Evolutionary conservation across 352 stramenopile species (phyloP).

Genomic region (Pilasporangium apinafurcum): DNA sequence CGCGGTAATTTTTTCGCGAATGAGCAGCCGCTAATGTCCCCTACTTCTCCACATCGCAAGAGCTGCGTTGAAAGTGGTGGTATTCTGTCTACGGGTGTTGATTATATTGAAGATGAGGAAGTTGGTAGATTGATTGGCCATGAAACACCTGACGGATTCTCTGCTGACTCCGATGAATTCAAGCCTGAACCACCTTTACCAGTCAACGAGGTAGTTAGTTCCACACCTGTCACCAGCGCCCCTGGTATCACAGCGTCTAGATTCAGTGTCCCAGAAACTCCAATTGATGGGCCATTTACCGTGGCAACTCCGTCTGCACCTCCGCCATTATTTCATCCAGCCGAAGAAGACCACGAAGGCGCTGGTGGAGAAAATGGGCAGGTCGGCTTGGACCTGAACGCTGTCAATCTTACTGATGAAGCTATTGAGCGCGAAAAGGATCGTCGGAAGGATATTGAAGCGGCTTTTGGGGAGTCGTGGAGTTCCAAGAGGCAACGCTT

Average conservation of each 20-base stretch:
- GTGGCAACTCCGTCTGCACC: constrained; percentile 46
- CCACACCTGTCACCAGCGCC: too few species aligned
- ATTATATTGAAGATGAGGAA: constrained; percentile 79
- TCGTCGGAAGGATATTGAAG: constrained; percentile 71
- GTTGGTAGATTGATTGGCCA: constrained; percentile 66
- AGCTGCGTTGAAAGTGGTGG: constrained; percentile 23
- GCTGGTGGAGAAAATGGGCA: constrained; percentile 18
- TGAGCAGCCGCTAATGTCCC: constrained; percentile 45
- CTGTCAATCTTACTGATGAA: constrained; percentile 58
- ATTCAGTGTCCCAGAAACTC: constrained; percentile 53
- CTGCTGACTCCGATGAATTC: constrained; percentile 26
- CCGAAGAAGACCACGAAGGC: constrained; percentile 12
- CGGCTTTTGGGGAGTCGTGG: constrained; percentile 95
- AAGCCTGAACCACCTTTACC: constrained; percentile 11
- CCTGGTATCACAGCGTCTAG: constrained; percentile 8
- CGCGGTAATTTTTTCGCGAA: constrained; percentile 60
- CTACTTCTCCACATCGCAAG: constrained; percentile 41
- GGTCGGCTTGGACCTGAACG: constrained; percentile 54
- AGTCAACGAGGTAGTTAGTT: not conserved
- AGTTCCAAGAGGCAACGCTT: constrained; percentile 91
- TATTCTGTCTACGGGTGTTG: constrained; percentile 39
- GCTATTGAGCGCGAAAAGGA: constrained; percentile 79
- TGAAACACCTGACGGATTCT: constrained; percentile 53
- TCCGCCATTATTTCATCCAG: constrained; percentile 15
- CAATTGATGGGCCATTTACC: constrained; percentile 45